These are phyloP conservation scores for Cystoderma amianthinum DNA, from an alignment of 768 basidiomycete genomes.

Conservation along the genomic window DNA sequence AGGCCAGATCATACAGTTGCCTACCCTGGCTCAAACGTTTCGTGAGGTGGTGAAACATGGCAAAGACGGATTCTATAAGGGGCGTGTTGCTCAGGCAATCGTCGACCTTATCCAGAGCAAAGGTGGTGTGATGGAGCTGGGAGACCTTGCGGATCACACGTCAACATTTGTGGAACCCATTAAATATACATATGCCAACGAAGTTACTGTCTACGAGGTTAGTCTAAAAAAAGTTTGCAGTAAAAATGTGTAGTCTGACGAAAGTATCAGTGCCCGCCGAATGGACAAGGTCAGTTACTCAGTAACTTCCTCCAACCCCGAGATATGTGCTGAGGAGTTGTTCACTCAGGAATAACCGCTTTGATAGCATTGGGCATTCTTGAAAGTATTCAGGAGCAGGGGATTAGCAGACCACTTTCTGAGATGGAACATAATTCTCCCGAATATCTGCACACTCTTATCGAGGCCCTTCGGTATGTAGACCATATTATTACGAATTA, in stretches of 20 bases:
- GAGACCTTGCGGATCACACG: conserved; percentile 83
- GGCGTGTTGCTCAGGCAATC: conserved; percentile 83
- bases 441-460: conserved; percentile 80
- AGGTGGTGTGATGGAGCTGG: conserved; percentile 90
- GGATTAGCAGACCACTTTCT: conserved; percentile 57
- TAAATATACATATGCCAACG: conserved; percentile 78
- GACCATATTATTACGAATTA: background rate
- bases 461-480: conserved; percentile 75
- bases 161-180: conserved; percentile 85
- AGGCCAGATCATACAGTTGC: conserved; percentile 78
- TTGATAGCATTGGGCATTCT: conserved; percentile 90
- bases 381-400: conserved; percentile 75
- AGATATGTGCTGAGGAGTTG: too few relatives aligned
- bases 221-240: conserved; percentile 5
- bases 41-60: conserved; percentile 73
- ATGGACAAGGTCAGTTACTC: conserved; percentile 69
- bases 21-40: conserved; percentile 82
- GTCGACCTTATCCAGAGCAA: conserved; percentile 78
- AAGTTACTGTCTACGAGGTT: conserved; percentile 91
- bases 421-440: conserved; percentile 89
- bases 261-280: conserved; percentile 78
- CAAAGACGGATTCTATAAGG: conserved; percentile 92
- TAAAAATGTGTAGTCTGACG: conserved; percentile 1
- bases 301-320: background rate
- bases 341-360: conserved; percentile 80